Evolutionary conservation across 306 rosid genomes (phyloP), one percentile per base, ranked within the genome.

Genomic region (Castanopsis chinensis): DNA sequence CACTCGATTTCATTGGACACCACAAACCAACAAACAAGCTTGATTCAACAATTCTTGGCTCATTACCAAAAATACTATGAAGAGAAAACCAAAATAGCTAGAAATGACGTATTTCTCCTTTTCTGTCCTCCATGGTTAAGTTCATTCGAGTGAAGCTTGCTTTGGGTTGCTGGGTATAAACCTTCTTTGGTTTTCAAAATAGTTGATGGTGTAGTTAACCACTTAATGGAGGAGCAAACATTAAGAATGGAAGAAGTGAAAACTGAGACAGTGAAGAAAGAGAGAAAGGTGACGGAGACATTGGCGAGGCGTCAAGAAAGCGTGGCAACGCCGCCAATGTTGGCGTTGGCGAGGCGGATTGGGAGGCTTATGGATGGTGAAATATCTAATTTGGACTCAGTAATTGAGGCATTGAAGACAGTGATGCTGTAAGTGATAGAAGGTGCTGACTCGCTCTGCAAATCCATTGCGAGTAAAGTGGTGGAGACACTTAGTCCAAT

Each of bases 91-190:
- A 55, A 6, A 13, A 18, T 78, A 19, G 83, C 85, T 12, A 58
- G 70, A 8, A 80, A 57, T 11, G 89, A 85, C 37, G 79, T 82
- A 3, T 82, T 87, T 74, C 74, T 78, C 4, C 28, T 85, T 2
- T 73, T 81, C 30, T 81, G 89, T 3, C 74, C 86, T 0, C 83
- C 85, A 0, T 90, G 92, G 91, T 73, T 88, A 2, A 81, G 79
- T 28, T 27, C 85, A 0, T 79, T 80, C 70, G 87, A 90, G 68
- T 41, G 45, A 55, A 65, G 81, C 30, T 35, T 83, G 28, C 85
- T 85, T 19, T 91, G 88, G 92, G 71, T 85, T 13, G 85, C 70
- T 0, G 90, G 86, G 32, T 83, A 79, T 15, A 82, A 72, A 51
- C 89, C 91, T 0, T 78, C 83, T 1, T 2, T 81, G 21, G 49